phyloP scores from a whole-genome alignment of 345 rosid species.

The Salix purpurea region DNA sequence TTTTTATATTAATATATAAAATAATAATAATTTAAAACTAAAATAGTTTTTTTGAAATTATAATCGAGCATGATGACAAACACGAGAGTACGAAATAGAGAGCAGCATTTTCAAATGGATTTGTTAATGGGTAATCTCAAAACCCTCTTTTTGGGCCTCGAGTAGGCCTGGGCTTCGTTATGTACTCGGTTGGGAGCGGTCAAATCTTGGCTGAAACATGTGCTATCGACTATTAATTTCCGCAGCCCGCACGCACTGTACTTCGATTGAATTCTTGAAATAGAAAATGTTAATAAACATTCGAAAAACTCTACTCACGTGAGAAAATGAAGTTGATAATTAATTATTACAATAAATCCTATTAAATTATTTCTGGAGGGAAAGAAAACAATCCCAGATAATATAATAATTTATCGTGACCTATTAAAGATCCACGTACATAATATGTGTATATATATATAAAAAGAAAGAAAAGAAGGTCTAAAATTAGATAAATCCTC shows the following conservation, averaged over 20 bases:
- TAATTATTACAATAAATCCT: not conserved
- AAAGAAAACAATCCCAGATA: not conserved
- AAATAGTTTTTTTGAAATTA: no score
- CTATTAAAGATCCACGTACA: not conserved
- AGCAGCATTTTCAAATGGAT: not conserved
- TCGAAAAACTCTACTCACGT: not conserved
- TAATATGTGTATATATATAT: no score
- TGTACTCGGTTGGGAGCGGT: not conserved
- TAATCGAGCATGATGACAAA: no score
- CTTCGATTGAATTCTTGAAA: not conserved
- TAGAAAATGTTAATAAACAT: not conserved
- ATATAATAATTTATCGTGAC: not conserved
- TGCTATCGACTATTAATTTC: not conserved
- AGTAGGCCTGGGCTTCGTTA: not conserved
- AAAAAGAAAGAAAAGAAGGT: no score
- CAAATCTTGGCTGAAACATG: not conserved
- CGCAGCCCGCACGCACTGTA: not conserved
- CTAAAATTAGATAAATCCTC: no score
- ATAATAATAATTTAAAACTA: no score
- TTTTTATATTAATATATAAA: no score
- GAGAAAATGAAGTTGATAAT: not conserved
- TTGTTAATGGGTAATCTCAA: not conserved
- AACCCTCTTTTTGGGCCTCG: not conserved
- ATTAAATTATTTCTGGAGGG: not conserved
- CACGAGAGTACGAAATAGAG: not conserved